These are phyloP conservation scores for Trichaptum fuscoviolaceum DNA, from an alignment of 768 basidiomycete genomes.

Conservation along the genomic window DNA sequence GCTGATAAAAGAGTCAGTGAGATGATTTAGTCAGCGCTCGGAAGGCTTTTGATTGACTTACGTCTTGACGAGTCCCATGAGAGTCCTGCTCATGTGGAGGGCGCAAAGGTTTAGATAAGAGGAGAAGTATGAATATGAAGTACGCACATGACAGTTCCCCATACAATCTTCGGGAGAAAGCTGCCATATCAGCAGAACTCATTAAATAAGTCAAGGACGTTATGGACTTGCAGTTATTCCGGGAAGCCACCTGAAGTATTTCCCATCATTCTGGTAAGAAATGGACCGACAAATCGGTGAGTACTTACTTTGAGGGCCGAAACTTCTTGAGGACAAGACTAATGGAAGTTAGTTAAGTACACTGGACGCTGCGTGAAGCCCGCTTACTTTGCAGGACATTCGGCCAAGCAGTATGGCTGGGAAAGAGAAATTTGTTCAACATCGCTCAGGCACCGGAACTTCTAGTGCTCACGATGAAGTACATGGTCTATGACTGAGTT, in stretches of 20 bases:
- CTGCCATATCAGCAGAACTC: background rate
- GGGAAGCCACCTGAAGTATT: slow-evolving; percentile 50
- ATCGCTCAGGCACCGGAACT: background rate
- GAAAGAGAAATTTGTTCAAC: background rate
- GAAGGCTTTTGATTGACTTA: slow-evolving; percentile 18
- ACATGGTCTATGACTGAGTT: slow-evolving; percentile 48
- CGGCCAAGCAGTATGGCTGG: slow-evolving; percentile 57
- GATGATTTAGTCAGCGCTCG: background rate
- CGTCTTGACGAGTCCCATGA: slow-evolving; percentile 68
- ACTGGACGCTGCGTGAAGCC: background rate
- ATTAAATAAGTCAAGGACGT: background rate
- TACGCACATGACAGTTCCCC: slow-evolving; percentile 60
- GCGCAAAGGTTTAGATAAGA: background rate
- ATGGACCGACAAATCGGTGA: background rate
- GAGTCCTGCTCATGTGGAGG: slow-evolving; percentile 33
- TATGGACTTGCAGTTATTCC: slow-evolving; percentile 47
- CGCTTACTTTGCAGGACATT: slow-evolving; percentile 64
- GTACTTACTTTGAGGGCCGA: slow-evolving; percentile 53
- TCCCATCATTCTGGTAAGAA: slow-evolving; percentile 4
- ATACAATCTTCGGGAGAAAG: slow-evolving; percentile 37
- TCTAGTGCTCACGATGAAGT: slow-evolving; percentile 53
- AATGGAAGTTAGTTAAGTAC: background rate
- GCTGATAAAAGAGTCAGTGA: slow-evolving; percentile 25
- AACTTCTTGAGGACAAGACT: slow-evolving; percentile 54
- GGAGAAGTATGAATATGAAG: background rate